Evolutionary conservation across 805 yeast species (phyloP).

Genomic region (Saccharomycopsis schoenii): DNA sequence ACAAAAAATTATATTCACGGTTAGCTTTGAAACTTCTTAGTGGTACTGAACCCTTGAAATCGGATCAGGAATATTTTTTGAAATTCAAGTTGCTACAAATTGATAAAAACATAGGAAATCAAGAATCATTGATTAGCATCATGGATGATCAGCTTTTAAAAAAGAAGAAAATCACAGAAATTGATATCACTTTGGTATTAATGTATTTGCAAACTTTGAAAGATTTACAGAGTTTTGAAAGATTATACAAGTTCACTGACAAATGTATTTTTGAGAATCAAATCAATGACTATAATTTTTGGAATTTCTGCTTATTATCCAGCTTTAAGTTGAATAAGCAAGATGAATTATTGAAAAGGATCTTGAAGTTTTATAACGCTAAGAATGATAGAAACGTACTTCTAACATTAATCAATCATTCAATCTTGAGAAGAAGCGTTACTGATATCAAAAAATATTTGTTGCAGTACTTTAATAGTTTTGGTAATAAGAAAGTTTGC

Average conservation of each 20-base stretch:
- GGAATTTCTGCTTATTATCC: slow-evolving; percentile 48
- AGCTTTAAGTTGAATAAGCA: slow-evolving; percentile 28
- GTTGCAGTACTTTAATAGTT: slow-evolving; percentile 1
- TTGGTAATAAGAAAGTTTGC: slow-evolving; percentile 12
- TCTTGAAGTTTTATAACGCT: neutral
- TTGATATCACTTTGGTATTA: slow-evolving; percentile 57
- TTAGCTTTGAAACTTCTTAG: slow-evolving; percentile 52
- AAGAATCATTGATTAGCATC: slow-evolving; percentile 24
- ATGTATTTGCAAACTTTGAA: slow-evolving; percentile 40
- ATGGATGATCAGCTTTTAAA: slow-evolving; percentile 23
- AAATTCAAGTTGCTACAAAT: slow-evolving; percentile 38
- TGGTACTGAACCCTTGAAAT: slow-evolving; percentile 38
- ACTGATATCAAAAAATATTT: neutral
- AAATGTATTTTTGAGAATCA: slow-evolving; percentile 35
- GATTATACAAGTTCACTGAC: slow-evolving; percentile 32
- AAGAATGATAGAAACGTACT: slow-evolving; percentile 43
- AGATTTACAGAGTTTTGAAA: slow-evolving; percentile 32
- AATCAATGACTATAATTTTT: slow-evolving; percentile 70
- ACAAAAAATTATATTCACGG: slow-evolving; percentile 42
- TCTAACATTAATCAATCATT: slow-evolving; percentile 42
- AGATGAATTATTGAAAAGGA: slow-evolving; percentile 24
- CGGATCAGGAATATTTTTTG: slow-evolving; percentile 60
- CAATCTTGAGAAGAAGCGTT: slow-evolving; percentile 19
- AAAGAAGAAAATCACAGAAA: slow-evolving; percentile 25
- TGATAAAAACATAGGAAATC: slow-evolving; percentile 27